Conservation (phyloP, 2,329 filamentous ascomycete genomes). For the Sporothrix brunneoviolacea region DNA sequence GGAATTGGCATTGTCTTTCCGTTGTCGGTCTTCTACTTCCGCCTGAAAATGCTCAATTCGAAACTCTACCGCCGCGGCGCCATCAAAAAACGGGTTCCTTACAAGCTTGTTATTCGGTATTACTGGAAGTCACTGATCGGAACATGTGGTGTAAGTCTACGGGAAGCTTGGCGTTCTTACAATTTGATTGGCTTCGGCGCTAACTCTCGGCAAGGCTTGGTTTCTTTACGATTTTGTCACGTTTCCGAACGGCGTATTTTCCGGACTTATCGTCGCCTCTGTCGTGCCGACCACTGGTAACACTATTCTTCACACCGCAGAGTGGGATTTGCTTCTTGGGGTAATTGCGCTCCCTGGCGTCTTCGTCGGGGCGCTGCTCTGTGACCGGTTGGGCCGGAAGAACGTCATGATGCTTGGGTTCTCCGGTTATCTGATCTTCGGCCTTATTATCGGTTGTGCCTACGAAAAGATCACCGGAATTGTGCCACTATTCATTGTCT, state of each 20-base stretch:
- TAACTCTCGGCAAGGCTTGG: constrained; percentile 35
- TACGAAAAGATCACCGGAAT: constrained; percentile 39
- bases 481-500: constrained; percentile 43
- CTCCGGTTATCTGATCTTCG: constrained; percentile 22
- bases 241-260: constrained; percentile 50
- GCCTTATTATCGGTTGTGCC: constrained; percentile 18
- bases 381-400: constrained; percentile 21
- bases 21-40: constrained; percentile 46
- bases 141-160: constrained; percentile 31
- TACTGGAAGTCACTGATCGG: constrained; percentile 46
- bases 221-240: constrained; percentile 50
- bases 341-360: constrained; percentile 22
- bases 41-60: constrained; percentile 44
- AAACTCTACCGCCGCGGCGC: constrained; percentile 40
- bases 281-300: constrained; percentile 18
- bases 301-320: constrained; percentile 20
- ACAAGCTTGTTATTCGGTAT: constrained; percentile 38
- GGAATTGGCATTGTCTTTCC: constrained; percentile 44
- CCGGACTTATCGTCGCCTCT: constrained; percentile 41
- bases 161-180: no score
- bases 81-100: constrained; percentile 40
- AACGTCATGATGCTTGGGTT: constrained; percentile 22
- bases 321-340: constrained; percentile 24
- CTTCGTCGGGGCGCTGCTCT: constrained; percentile 13
- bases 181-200: no score